Conservation (phyloP, 768 basidiomycete species). For the Termitomyces sp. region DNA sequence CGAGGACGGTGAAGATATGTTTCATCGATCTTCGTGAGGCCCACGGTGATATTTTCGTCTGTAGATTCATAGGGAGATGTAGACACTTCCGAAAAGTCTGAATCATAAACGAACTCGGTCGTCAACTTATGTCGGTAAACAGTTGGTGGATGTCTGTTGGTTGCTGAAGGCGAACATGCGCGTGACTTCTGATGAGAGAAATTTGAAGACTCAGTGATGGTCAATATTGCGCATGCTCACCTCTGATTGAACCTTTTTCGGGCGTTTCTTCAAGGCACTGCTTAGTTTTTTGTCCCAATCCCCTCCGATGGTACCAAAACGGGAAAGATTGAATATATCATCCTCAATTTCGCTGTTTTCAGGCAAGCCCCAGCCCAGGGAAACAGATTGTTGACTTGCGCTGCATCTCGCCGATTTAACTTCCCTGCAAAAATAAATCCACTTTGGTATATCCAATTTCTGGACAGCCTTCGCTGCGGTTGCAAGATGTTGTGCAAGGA, state of each 20-base stretch:
- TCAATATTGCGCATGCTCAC: neutral
- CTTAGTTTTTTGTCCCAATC: slow-evolving; percentile 25
- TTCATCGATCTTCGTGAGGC: slow-evolving; percentile 12
- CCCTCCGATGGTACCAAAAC: slow-evolving; percentile 23
- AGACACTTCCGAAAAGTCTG: slow-evolving; percentile 54
- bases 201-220: neutral
- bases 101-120: slow-evolving; percentile 35
- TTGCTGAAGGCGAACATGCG: neutral
- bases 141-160: neutral
- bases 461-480: slow-evolving; percentile 15
- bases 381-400: slow-evolving; percentile 19
- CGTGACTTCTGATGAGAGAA: neutral
- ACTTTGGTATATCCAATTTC: slow-evolving; percentile 37
- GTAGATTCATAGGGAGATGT: slow-evolving; percentile 38
- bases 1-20: slow-evolving; percentile 29
- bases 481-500: slow-evolving; percentile 43
- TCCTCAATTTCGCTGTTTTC: slow-evolving; percentile 17
- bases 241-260: slow-evolving; percentile 3
- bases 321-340: slow-evolving; percentile 18
- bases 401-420: slow-evolving; percentile 24
- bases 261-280: slow-evolving; percentile 4
- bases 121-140: neutral
- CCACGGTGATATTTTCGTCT: slow-evolving; percentile 13
- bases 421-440: slow-evolving; percentile 40
- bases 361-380: slow-evolving; percentile 34